Evolutionary conservation across 2,329 filamentous ascomycete genomes (phyloP).

Genomic region (Talaromyces sp.): DNA sequence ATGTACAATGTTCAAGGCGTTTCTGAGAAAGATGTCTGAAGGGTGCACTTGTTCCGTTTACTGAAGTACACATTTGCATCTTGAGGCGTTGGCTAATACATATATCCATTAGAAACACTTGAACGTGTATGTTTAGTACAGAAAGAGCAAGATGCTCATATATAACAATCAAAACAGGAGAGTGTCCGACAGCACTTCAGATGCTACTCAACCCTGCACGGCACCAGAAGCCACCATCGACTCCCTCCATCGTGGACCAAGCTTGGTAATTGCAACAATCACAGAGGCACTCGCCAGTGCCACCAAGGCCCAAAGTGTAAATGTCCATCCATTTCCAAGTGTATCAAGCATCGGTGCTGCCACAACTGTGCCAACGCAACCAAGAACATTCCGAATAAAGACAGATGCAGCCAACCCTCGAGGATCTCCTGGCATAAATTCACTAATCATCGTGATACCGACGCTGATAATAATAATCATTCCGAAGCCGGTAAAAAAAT

Average conservation of each 20-base stretch:
- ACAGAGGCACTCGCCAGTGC: neutral
- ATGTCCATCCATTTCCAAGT: conserved; percentile 8
- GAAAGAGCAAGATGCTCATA: no score
- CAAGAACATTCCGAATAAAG: conserved; percentile 7
- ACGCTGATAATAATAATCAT: conserved; percentile 8
- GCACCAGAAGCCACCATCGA: neutral
- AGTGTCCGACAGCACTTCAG: no score
- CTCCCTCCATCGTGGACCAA: conserved; percentile 9
- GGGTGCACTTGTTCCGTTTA: no score
- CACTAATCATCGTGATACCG: conserved; percentile 9
- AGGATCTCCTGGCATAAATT: conserved; percentile 9
- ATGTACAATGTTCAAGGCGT: no score
- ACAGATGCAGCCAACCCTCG: conserved; percentile 7
- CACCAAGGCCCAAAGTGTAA: conserved; percentile 10
- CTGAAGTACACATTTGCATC: no score
- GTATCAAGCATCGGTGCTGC: conserved; percentile 8
- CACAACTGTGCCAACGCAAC: conserved; percentile 7
- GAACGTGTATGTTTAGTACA: no score
- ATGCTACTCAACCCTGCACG: neutral
- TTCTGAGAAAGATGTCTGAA: no score
- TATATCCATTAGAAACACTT: no score
- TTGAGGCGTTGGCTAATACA: no score
- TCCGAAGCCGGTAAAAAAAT: conserved; percentile 12
- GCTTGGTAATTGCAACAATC: neutral
- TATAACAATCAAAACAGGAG: no score